phyloP scores from a whole-genome alignment of 257 asterid genomes.

The Voacanga thouarsii region DNA sequence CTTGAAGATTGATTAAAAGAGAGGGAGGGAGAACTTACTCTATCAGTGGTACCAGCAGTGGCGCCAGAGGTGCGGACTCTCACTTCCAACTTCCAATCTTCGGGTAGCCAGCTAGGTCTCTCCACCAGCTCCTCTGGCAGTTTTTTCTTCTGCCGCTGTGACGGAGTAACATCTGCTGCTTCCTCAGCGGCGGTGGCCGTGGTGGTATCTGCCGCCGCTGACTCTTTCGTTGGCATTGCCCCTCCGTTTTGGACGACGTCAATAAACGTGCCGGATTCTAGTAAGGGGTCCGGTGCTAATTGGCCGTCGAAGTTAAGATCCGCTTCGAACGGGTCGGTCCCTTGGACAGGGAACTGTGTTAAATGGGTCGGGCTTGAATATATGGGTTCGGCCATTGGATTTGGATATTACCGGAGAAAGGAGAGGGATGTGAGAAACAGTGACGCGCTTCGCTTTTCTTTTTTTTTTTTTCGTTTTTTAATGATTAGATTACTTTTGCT shows the following conservation, averaged over 20 bases:
- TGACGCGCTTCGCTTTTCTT: not conserved
- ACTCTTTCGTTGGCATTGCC: conserved; percentile 4
- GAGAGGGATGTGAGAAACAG: not conserved
- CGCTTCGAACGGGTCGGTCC: conserved; percentile 1
- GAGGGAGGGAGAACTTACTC: conserved; percentile 20
- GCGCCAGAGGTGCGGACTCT: conserved; percentile 38
- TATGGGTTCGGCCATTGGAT: conserved; percentile 16
- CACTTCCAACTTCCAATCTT: conserved; percentile 31
- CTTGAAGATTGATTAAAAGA: not conserved
- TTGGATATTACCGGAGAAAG: conserved; percentile 1
- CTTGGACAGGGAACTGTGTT: not conserved
- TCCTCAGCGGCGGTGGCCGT: conserved; percentile 3
- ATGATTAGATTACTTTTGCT: not conserved
- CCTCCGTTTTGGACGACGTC: conserved; percentile 6
- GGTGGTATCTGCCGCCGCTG: conserved; percentile 3
- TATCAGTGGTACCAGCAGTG: conserved; percentile 34
- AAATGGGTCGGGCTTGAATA: conserved; percentile 8
- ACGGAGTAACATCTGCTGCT: conserved; percentile 13
- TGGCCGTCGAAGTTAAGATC: conserved; percentile 2
- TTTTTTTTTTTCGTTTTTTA: not conserved
- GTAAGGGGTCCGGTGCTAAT: conserved; percentile 29
- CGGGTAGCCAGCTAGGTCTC: conserved; percentile 37
- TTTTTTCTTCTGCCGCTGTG: conserved; percentile 14
- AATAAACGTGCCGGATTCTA: conserved; percentile 30
- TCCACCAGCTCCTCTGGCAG: conserved; percentile 22